A percentile compares a stretch with the other conserved stretches of the same genome.
Evolutionary conservation across 73 alveolate species (phyloP).

Genomic region (Breviolum minutum): DNA sequence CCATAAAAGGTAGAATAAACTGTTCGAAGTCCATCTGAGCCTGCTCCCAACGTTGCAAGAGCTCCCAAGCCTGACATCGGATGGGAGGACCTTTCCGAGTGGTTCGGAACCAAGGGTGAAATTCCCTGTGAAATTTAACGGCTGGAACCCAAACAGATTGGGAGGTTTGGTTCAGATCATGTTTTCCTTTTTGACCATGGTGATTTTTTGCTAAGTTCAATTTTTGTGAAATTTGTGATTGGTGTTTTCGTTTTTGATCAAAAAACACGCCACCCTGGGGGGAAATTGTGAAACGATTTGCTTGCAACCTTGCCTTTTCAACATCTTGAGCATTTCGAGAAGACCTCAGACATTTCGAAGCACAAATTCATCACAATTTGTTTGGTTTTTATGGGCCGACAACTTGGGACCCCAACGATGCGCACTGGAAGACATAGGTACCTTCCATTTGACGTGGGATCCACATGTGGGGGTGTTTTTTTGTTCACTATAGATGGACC

Average conservation of each 20-base stretch:
- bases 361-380: too few species aligned
- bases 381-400: background rate
- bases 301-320: background rate
- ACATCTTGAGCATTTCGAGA: background rate
- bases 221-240: background rate
- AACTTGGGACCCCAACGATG: background rate
- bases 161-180: too few species aligned
- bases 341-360: too few species aligned
- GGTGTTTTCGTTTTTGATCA: too few species aligned
- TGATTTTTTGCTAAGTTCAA: background rate
- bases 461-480: too few species aligned
- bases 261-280: background rate
- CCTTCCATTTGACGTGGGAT: background rate
- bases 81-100: background rate
- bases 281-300: background rate
- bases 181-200: too few species aligned
- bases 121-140: background rate
- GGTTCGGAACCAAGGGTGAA: background rate
- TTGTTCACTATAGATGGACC: too few species aligned
- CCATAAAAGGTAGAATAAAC: conserved; percentile 67
- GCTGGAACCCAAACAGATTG: background rate
- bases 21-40: conserved; percentile 90
- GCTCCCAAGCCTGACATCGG: conserved; percentile 92
- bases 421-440: conserved; percentile 13
- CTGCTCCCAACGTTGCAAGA: conserved; percentile 79